Base-by-base conservation (phyloP, 2,329 filamentous ascomycete genomes). In the Colletotrichum orchidophilum region DNA sequence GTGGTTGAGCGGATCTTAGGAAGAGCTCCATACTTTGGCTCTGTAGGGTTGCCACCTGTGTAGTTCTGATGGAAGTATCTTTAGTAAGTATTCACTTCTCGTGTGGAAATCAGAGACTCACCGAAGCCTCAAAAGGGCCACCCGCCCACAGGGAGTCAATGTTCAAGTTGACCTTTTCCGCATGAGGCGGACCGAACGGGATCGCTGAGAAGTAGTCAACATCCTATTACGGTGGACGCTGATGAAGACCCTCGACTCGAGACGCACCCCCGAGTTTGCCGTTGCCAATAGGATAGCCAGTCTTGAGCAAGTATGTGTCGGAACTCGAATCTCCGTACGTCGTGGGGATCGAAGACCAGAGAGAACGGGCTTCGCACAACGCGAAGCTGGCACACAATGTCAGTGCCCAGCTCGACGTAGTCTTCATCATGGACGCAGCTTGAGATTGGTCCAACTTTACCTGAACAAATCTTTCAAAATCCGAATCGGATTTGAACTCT, bases 71-170 rank as follows among this genome's bases (percentile, higher is more conserved):
- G 18, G 3, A 1, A 8, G 6, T 9, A 1, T 7, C 21, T 4
- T 64, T 15, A 65, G 63, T 7, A 6, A 18, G 15, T 60, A 21
- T 18, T 13, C 5, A 1, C 31, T 18, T 6, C 15, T 3, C 0
- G n/a, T 27, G 18, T 53, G 12, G 26, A 21, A n/a, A 21, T 12
- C 4, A 1, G 0, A 15, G 18, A 72, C 78, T 74, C 74, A 83
- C 83, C 21, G 76, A 75, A 49, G 75, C 77, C 65, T 85, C 80
- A 66, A 87, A 88, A 0, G 85, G 85, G 0, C 86, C 86, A 3
- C 84, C 85, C 2, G 82, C 83, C 86, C 85, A 88, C 1, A 88
- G 73, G 2, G 80, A 84, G 67, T 88, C 86, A 21, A 86, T 73
- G 60, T 88, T 88, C 46, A 87, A 66, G 24, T 78, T 81, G 5